phyloP scores from a whole-genome alignment of 148 eudicot genomes.

The Spergularia bocconei region DNA sequence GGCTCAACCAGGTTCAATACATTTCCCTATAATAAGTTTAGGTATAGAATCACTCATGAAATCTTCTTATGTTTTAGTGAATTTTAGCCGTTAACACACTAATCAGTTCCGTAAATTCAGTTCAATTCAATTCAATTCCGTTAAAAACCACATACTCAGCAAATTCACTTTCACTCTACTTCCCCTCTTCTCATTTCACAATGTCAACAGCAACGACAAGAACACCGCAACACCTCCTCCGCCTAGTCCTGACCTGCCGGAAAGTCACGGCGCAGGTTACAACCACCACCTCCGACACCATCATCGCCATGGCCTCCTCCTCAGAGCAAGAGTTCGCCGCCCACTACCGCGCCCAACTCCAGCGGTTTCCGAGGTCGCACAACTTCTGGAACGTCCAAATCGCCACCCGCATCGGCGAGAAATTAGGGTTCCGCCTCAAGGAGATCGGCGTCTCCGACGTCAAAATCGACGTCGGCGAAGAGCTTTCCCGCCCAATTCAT shows the following conservation, averaged over 20 bases:
- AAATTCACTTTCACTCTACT: background rate
- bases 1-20: no score
- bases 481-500: slow-evolving; percentile 44
- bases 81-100: no score
- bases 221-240: slow-evolving; percentile 42
- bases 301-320: slow-evolving; percentile 79
- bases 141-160: no score
- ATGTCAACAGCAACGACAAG: slow-evolving; percentile 13
- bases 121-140: no score
- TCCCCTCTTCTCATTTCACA: background rate
- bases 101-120: no score
- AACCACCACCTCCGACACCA: slow-evolving; percentile 38
- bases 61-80: no score
- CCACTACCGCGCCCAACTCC: slow-evolving; percentile 42
- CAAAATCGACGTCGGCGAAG: slow-evolving; percentile 42
- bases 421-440: slow-evolving; percentile 51
- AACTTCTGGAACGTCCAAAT: slow-evolving; percentile 47
- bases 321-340: slow-evolving; percentile 62
- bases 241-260: slow-evolving; percentile 55
- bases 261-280: slow-evolving; percentile 73
- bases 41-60: no score
- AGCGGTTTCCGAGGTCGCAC: slow-evolving; percentile 49
- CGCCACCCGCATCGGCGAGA: slow-evolving; percentile 65
- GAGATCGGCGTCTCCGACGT: slow-evolving; percentile 50
- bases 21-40: no score